Evolutionary conservation across 2,329 filamentous ascomycete species (phyloP).

Genomic region (Ophiocordyceps sinensis): DNA sequence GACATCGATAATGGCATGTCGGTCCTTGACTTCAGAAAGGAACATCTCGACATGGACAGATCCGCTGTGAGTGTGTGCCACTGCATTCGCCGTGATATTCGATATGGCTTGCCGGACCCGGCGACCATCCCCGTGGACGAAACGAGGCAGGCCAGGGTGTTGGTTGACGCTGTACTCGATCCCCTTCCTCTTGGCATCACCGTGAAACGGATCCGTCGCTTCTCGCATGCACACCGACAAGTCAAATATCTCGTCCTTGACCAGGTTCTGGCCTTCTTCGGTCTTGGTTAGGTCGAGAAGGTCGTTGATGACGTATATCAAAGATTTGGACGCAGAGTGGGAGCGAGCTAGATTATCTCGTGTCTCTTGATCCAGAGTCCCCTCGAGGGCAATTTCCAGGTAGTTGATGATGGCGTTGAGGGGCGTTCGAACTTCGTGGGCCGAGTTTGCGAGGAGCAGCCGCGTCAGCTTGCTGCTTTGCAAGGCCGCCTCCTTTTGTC

Average conservation of each 20-base stretch:
- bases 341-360: constrained; percentile 73
- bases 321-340: constrained; percentile 79
- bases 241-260: constrained; percentile 72
- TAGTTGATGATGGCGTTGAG: constrained; percentile 93
- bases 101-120: constrained; percentile 70
- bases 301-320: constrained; percentile 92
- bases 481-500: constrained; percentile 73
- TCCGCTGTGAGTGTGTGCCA: constrained; percentile 60
- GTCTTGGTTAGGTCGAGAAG: constrained; percentile 78
- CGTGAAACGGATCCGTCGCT: constrained; percentile 58
- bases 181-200: constrained; percentile 62
- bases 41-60: constrained; percentile 58
- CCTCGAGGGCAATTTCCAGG: constrained; percentile 79
- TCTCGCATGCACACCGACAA: constrained; percentile 58
- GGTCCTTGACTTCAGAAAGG: constrained; percentile 36
- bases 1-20: constrained; percentile 55
- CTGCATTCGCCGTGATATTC: constrained; percentile 73
- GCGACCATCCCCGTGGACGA: constrained; percentile 65
- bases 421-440: constrained; percentile 81
- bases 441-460: constrained; percentile 71
- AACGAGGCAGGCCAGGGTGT: constrained; percentile 52
- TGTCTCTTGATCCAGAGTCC: constrained; percentile 63
- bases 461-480: constrained; percentile 70
- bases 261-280: constrained; percentile 63
- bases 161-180: constrained; percentile 55